Evolutionary conservation across 371 early-diverging fungal genomes (phyloP).

Genomic region (Cokeromyces recurvatus): DNA sequence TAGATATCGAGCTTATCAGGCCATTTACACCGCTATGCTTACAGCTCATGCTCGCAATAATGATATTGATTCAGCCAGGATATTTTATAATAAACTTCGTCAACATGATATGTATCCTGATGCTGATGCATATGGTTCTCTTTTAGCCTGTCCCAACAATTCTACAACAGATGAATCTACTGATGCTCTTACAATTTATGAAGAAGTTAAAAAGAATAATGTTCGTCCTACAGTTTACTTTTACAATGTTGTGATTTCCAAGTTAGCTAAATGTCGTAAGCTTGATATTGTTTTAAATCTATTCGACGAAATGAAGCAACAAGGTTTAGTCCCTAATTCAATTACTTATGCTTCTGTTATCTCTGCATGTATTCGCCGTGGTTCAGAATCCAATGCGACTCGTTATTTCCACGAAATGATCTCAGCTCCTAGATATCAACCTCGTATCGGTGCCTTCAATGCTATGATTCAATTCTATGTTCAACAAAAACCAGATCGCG

Average conservation of each 20-base stretch:
- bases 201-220: conserved; percentile 49
- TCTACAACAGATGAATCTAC: conserved; percentile 50
- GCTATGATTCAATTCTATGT: conserved; percentile 63
- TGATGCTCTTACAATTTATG: conserved; percentile 51
- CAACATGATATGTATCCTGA: conserved; percentile 24
- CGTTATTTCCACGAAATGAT: conserved; percentile 52
- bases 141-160: conserved; percentile 42
- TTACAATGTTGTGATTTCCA: conserved; percentile 60
- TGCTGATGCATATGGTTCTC: conserved; percentile 46
- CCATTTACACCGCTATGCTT: conserved; percentile 49
- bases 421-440: conserved; percentile 48
- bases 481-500: conserved; percentile 50
- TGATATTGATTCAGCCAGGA: conserved; percentile 36
- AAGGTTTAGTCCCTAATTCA: conserved; percentile 47
- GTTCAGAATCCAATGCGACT: conserved; percentile 47
- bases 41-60: conserved; percentile 46
- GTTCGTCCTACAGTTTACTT: conserved; percentile 56
- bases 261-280: conserved; percentile 54
- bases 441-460: conserved; percentile 57
- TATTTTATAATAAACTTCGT: conserved; percentile 47
- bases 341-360: conserved; percentile 60
- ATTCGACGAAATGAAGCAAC: conserved; percentile 53
- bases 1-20: conserved; percentile 14
- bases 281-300: conserved; percentile 44
- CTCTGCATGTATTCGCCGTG: conserved; percentile 53